Conservation (phyloP, 2,329 filamentous ascomycete genomes). For the Exophiala sp. region DNA sequence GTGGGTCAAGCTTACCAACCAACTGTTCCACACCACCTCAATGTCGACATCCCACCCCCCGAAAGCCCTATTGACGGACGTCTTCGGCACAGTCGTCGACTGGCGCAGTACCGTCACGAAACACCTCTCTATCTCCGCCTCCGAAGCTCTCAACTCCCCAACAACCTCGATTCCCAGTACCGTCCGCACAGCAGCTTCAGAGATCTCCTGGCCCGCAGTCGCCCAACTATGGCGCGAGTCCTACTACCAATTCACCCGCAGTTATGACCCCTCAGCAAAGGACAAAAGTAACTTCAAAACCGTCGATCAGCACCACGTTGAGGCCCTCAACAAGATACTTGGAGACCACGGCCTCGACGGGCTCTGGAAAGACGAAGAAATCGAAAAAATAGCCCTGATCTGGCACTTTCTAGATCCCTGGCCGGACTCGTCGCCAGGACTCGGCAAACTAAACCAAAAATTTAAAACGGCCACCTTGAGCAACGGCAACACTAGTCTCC, state of each 20-base stretch:
- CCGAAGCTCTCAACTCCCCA: constrained; percentile 47
- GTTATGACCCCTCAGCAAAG: constrained; percentile 34
- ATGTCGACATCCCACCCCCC: constrained; percentile 32
- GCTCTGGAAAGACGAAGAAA: constrained; percentile 61
- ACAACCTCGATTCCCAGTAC: constrained; percentile 44
- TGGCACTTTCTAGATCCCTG: constrained; percentile 74
- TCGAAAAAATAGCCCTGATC: constrained; percentile 60
- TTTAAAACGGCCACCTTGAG: constrained; percentile 66
- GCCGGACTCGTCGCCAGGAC: constrained; percentile 57
- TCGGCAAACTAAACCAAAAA: constrained; percentile 54
- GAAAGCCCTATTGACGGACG: constrained; percentile 67
- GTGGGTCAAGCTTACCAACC: no score
- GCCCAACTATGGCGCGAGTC: constrained; percentile 67
- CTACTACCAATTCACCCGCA: constrained; percentile 61
- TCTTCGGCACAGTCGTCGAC: constrained; percentile 77
- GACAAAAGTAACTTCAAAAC: constrained; percentile 55
- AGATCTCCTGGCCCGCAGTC: constrained; percentile 60
- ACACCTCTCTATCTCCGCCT: constrained; percentile 53
- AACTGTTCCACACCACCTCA: neutral
- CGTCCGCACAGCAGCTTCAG: constrained; percentile 50
- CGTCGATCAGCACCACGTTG: constrained; percentile 68
- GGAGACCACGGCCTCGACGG: constrained; percentile 52
- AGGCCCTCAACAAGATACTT: constrained; percentile 60
- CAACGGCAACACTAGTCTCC: constrained; percentile 68
- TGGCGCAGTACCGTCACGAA: constrained; percentile 67